Evolutionary conservation across 2,329 filamentous ascomycete species (phyloP).

Genomic region (Tolypocladium inflatum): DNA sequence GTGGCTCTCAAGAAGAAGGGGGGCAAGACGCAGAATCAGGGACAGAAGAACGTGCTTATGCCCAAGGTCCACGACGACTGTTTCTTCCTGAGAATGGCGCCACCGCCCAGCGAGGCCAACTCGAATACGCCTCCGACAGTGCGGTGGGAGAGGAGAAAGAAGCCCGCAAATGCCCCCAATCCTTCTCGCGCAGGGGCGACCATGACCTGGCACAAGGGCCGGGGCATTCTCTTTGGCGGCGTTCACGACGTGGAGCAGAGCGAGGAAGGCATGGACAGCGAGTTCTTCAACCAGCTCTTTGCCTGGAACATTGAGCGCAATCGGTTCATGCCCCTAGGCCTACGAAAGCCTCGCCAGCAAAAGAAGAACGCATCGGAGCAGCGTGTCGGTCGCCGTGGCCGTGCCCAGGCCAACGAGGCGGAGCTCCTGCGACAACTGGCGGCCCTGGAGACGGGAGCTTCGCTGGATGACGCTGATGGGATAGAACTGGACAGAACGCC

Average conservation of each 20-base stretch:
- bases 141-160: conserved; percentile 89
- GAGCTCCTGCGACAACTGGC: conserved; percentile 82
- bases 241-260: conserved; percentile 88
- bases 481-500: conserved; percentile 42
- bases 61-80: conserved; percentile 91
- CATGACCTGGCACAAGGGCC: conserved; percentile 88
- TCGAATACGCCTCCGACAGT: conserved; percentile 59
- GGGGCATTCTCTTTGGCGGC: conserved; percentile 87
- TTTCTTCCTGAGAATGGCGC: conserved; percentile 78
- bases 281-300: conserved; percentile 89
- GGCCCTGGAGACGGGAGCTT: conserved; percentile 67
- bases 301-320: conserved; percentile 96
- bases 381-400: conserved; percentile 51
- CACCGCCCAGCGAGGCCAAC: conserved; percentile 57
- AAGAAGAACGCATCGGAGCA: conserved; percentile 48
- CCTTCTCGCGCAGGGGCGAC: conserved; percentile 81
- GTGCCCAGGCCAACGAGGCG: conserved; percentile 84
- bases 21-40: conserved; percentile 48
- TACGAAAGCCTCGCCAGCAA: conserved; percentile 64
- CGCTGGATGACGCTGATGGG: conserved; percentile 42
- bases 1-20: conserved; percentile 49
- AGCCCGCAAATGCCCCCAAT: conserved; percentile 78
- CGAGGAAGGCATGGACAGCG: conserved; percentile 91
- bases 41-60: conserved; percentile 65
- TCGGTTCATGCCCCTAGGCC: conserved; percentile 74